Evolutionary conservation across 257 asterid genomes (phyloP).

Genomic region (Plantago elongata): DNA sequence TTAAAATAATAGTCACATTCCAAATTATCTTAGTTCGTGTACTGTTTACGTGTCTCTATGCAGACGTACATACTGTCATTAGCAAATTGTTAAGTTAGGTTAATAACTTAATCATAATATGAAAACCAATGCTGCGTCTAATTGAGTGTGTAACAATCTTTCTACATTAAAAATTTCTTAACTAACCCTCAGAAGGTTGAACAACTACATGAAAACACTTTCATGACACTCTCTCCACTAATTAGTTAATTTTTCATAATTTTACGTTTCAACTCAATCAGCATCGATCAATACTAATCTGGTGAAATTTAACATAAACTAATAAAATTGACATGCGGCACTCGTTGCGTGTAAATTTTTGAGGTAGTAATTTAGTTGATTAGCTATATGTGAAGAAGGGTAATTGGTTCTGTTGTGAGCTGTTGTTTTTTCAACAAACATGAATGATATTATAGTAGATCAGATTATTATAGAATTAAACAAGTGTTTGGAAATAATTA

Average conservation of each 20-base stretch:
- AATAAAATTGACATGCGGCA: no score
- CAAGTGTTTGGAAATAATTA: neutral
- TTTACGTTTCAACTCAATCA: no score
- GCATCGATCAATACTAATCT: no score
- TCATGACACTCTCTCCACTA: no score
- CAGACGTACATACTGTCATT: neutral
- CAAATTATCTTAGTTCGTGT: constrained; percentile 2
- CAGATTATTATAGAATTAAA: neutral
- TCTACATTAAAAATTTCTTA: no score
- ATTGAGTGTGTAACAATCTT: no score
- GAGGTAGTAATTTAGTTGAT: neutral
- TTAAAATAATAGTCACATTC: constrained; percentile 5
- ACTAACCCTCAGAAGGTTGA: no score
- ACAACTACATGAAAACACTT: no score
- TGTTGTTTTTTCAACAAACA: constrained; percentile 46
- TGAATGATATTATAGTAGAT: constrained; percentile 14
- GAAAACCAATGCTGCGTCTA: no score
- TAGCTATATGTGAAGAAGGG: constrained; percentile 16
- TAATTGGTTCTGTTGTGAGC: constrained; percentile 23
- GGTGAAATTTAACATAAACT: no score
- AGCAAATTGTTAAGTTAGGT: constrained; percentile 4
- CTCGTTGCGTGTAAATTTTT: no score
- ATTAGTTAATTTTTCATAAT: no score
- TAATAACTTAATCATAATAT: neutral
- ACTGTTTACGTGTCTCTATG: constrained; percentile 3